These are phyloP conservation scores for Meyerozyma elateridarum DNA, from an alignment of 1,139 yeast genomes.

Conservation along the genomic window DNA sequence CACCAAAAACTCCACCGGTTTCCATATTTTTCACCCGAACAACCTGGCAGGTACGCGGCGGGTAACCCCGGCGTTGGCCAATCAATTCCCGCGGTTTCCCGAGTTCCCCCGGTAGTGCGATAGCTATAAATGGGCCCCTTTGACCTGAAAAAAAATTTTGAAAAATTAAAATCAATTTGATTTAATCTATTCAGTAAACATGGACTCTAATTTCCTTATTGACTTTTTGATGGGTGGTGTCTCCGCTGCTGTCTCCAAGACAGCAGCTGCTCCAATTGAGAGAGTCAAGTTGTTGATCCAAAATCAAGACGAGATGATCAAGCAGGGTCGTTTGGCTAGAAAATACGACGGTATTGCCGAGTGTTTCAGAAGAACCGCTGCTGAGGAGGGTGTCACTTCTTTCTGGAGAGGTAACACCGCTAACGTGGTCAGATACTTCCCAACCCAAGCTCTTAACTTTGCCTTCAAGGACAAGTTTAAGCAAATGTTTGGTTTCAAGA, in stretches of 20 bases:
- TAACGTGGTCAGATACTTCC: slow-evolving; percentile 80
- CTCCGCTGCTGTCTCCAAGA: slow-evolving; percentile 81
- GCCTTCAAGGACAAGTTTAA: slow-evolving; percentile 83
- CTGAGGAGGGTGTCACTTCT: slow-evolving; percentile 65
- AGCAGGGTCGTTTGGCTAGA: slow-evolving; percentile 69
- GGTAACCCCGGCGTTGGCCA: slow-evolving; percentile 8
- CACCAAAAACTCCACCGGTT: background rate
- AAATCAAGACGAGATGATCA: slow-evolving; percentile 81
- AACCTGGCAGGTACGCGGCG: background rate
- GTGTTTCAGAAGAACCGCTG: slow-evolving; percentile 69
- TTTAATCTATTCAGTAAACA: slow-evolving; percentile 3
- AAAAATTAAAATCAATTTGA: slow-evolving; percentile 2
- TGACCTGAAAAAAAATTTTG: background rate
- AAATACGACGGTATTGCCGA: slow-evolving; percentile 66
- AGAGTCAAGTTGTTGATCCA: slow-evolving; percentile 77
- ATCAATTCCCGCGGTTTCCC: slow-evolving; percentile 8
- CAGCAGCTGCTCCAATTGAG: slow-evolving; percentile 83
- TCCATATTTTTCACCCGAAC: background rate
- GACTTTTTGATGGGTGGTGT: slow-evolving; percentile 80
- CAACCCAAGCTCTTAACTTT: slow-evolving; percentile 79
- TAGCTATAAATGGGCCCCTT: slow-evolving; percentile 4
- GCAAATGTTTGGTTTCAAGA: slow-evolving; percentile 72
- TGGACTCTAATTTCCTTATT: slow-evolving; percentile 31
- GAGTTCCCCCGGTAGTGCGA: slow-evolving; percentile 4
- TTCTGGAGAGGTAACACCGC: slow-evolving; percentile 89